Evolutionary conservation across 352 stramenopile genomes (phyloP).

Genomic region (Phytophthora ramorum): DNA sequence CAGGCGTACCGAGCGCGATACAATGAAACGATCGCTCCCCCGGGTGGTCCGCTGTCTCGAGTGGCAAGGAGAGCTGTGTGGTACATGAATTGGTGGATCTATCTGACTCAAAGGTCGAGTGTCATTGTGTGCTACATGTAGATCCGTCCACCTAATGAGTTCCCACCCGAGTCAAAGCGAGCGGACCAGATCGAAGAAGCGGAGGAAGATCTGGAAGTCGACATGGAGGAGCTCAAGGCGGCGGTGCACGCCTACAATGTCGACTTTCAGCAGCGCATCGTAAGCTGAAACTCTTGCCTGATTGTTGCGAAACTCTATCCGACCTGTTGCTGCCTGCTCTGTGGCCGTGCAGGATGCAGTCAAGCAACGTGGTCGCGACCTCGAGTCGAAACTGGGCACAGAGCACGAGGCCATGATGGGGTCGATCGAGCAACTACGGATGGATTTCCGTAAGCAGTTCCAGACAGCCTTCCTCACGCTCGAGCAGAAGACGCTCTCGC

Average conservation of each 20-base stretch:
- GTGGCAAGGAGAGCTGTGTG: slow-evolving; percentile 32
- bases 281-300: slow-evolving; percentile 27
- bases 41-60: slow-evolving; percentile 43
- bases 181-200: slow-evolving; percentile 75
- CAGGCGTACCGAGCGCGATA: slow-evolving; percentile 57
- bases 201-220: slow-evolving; percentile 74
- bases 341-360: slow-evolving; percentile 61
- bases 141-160: slow-evolving; percentile 68
- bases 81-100: not conserved
- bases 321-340: not conserved
- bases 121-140: slow-evolving; percentile 18
- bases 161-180: slow-evolving; percentile 76
- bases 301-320: not conserved
- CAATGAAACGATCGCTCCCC: slow-evolving; percentile 66
- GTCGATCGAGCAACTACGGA: slow-evolving; percentile 58
- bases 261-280: slow-evolving; percentile 83
- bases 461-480: slow-evolving; percentile 55
- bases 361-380: slow-evolving; percentile 57
- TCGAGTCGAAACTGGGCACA: slow-evolving; percentile 54
- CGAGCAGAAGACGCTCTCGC: slow-evolving; percentile 64
- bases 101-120: not conserved
- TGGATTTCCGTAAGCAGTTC: slow-evolving; percentile 56
- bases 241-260: slow-evolving; percentile 85
- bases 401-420: slow-evolving; percentile 73
- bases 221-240: slow-evolving; percentile 86